A percentile compares a stretch with the other conserved stretches of the same genome.
phyloP scores from a whole-genome alignment of 768 basidiomycete species.

The Punctularia strigosozonata region DNA sequence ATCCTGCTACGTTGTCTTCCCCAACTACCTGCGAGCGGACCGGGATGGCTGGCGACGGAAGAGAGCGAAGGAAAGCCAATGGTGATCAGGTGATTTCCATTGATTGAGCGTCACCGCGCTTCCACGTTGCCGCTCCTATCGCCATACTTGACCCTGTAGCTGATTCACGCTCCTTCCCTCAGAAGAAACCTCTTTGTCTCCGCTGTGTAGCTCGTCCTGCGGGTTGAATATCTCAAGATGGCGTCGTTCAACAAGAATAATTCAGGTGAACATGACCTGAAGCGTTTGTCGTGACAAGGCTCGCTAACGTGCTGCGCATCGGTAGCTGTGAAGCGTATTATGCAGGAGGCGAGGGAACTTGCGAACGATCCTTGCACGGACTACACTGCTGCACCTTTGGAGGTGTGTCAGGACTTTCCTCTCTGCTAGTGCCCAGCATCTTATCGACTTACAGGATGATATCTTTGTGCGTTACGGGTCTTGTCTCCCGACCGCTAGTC shows the following conservation, averaged over 20 bases:
- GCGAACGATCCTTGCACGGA: slow-evolving; percentile 77
- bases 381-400: slow-evolving; percentile 71
- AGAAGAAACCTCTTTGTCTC: too few relatives aligned
- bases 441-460: slow-evolving; percentile 64
- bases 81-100: slow-evolving; percentile 1
- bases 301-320: slow-evolving; percentile 5
- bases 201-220: too few relatives aligned
- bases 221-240: too few relatives aligned
- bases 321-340: slow-evolving; percentile 87
- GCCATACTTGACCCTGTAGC: too few relatives aligned
- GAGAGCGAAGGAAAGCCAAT: slow-evolving; percentile 1
- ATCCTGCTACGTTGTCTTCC: too few relatives aligned
- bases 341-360: slow-evolving; percentile 91
- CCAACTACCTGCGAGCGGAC: too few relatives aligned
- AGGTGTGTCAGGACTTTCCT: slow-evolving; percentile 35
- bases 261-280: slow-evolving; percentile 40
- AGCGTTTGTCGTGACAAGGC: background rate
- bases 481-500: background rate
- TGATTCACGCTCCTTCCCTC: too few relatives aligned
- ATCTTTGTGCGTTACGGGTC: slow-evolving; percentile 65
- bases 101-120: too few relatives aligned
- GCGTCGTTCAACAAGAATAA: slow-evolving; percentile 79
- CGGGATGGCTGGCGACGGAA: background rate
- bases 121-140: too few relatives aligned
- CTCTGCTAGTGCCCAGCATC: too few relatives aligned